These are phyloP conservation scores for Arabis alpina DNA, from an alignment of 345 rosid species.

Conservation along the genomic window DNA sequence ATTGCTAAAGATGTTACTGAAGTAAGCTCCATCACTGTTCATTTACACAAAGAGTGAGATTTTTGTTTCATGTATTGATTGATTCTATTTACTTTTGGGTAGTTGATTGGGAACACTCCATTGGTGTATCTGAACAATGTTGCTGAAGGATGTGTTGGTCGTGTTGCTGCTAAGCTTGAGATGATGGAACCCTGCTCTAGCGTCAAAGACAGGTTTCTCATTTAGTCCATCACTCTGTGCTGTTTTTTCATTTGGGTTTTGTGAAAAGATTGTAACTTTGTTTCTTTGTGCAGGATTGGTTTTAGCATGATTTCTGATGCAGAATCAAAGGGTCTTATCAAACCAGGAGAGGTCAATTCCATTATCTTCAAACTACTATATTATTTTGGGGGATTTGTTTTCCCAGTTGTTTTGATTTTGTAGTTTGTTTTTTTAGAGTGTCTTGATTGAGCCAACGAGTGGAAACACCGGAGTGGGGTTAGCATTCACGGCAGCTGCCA, in stretches of 20 bases:
- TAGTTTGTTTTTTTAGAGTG: conserved; percentile 51
- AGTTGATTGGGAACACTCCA: conserved; percentile 91
- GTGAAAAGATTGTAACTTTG: not conserved
- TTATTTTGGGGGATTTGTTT: not conserved
- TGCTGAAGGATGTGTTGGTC: conserved; percentile 74
- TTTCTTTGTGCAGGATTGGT: conserved; percentile 64
- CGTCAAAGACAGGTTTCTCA: conserved; percentile 74
- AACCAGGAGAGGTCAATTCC: conserved; percentile 69
- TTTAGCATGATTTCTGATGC: conserved; percentile 93
- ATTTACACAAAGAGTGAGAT: too few species aligned
- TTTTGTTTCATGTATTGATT: conserved; percentile 21
- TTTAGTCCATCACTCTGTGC: not conserved
- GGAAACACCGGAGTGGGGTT: conserved; percentile 95
- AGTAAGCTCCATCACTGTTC: too few species aligned
- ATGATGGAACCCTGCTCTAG: conserved; percentile 81
- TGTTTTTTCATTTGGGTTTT: not conserved
- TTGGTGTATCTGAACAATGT: conserved; percentile 76
- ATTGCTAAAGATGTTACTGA: conserved; percentile 88
- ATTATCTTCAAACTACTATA: conserved; percentile 1
- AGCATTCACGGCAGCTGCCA: conserved; percentile 92
- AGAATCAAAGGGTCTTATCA: conserved; percentile 71
- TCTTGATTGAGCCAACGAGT: conserved; percentile 92
- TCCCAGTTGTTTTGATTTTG: conserved; percentile 2
- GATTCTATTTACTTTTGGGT: not conserved
- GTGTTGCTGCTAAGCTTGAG: conserved; percentile 87